Conservation (phyloP, 495 filamentous ascomycete genomes). For the Articulospora tetracladia region DNA sequence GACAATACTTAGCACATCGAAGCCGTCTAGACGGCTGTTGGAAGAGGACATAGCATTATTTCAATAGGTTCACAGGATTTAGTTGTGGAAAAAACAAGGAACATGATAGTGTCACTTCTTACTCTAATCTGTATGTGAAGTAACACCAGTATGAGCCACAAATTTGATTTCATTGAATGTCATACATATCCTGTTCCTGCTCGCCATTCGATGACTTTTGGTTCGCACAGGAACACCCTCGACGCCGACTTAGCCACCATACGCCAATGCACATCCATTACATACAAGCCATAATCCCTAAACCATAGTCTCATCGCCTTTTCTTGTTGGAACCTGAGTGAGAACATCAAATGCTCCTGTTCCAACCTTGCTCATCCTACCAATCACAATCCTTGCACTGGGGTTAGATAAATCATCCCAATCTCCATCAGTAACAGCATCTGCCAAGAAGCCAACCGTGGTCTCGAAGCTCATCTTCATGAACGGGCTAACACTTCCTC, state of each 20-base stretch:
- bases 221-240: neutral
- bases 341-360: constrained; percentile 92
- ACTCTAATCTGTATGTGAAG: constrained; percentile 35
- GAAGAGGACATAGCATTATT: too few relatives aligned
- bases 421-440: constrained; percentile 85
- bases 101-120: too few relatives aligned
- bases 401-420: constrained; percentile 85
- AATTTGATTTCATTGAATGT: too few relatives aligned
- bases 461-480: constrained; percentile 99
- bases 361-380: constrained; percentile 74
- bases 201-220: neutral
- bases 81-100: too few relatives aligned
- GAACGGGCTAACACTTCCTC: constrained; percentile 78
- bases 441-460: constrained; percentile 85
- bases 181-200: too few relatives aligned
- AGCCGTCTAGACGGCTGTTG: too few relatives aligned
- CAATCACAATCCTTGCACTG: constrained; percentile 83
- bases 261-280: neutral
- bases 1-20: too few relatives aligned
- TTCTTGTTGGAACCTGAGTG: constrained; percentile 25
- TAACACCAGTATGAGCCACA: constrained; percentile 4
- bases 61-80: too few relatives aligned
- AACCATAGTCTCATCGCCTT: constrained; percentile 7
- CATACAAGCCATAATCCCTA: neutral
- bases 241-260: neutral